Conservation (phyloP, 441 rosid species). For the Omphalea diandra region DNA sequence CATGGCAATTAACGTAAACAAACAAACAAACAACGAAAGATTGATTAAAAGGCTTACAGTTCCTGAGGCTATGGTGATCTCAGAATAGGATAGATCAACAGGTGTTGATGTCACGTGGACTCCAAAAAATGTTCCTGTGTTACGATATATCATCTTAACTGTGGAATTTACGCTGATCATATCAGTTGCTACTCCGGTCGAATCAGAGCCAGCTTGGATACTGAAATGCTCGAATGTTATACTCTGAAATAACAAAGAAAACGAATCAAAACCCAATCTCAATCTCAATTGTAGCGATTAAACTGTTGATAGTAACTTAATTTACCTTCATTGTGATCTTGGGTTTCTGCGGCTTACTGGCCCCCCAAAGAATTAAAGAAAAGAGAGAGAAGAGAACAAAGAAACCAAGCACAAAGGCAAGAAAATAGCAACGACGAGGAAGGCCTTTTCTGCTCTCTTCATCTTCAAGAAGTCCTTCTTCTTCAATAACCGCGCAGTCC, state of each 20-base stretch:
- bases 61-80: conserved; percentile 74
- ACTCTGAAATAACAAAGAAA: conserved; percentile 43
- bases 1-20: too few relatives aligned
- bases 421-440: conserved; percentile 79
- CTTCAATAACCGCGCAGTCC: conserved; percentile 75
- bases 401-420: conserved; percentile 75
- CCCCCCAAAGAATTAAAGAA: conserved; percentile 84
- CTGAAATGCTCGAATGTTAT: conserved; percentile 68
- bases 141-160: conserved; percentile 62
- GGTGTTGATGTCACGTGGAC: conserved; percentile 82
- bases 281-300: not conserved
- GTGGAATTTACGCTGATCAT: conserved; percentile 83
- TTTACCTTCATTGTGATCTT: conserved; percentile 67
- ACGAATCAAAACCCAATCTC: conserved; percentile 9
- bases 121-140: conserved; percentile 93
- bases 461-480: conserved; percentile 86
- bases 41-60: conserved; percentile 61
- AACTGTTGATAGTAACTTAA: not conserved
- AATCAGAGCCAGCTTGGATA: conserved; percentile 94
- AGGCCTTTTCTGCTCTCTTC: conserved; percentile 59
- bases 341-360: conserved; percentile 83
- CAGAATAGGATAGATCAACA: conserved; percentile 62
- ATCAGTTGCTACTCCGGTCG: conserved; percentile 81
- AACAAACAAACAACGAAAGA: too few relatives aligned
- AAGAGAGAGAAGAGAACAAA: conserved; percentile 73